Conservation (phyloP, 2,329 filamentous ascomycete species). For the Camptophora hylomeconis region DNA sequence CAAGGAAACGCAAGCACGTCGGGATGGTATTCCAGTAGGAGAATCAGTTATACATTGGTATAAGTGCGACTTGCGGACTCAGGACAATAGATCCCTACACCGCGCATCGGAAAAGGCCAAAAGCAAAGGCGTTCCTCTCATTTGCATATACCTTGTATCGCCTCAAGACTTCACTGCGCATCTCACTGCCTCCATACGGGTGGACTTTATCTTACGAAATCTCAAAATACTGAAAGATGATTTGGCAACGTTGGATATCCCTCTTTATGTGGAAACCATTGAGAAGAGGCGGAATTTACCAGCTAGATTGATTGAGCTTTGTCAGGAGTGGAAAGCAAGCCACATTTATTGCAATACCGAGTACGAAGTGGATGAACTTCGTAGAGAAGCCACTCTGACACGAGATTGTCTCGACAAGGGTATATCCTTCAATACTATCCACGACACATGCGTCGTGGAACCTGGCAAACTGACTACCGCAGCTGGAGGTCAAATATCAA, state of each 20-base stretch:
- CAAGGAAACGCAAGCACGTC: slow-evolving; percentile 42
- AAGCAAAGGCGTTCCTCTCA: slow-evolving; percentile 54
- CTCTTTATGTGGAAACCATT: slow-evolving; percentile 61
- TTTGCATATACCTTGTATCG: slow-evolving; percentile 66
- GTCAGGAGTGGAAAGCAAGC: slow-evolving; percentile 57
- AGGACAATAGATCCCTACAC: slow-evolving; percentile 61
- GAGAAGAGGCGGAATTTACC: slow-evolving; percentile 52
- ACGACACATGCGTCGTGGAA: slow-evolving; percentile 72
- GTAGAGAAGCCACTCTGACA: slow-evolving; percentile 59
- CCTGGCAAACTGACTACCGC: slow-evolving; percentile 52
- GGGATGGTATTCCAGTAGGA: slow-evolving; percentile 40
- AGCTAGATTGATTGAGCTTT: slow-evolving; percentile 48
- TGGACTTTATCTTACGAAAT: slow-evolving; percentile 71
- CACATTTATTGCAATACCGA: slow-evolving; percentile 76
- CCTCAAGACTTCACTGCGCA: slow-evolving; percentile 80
- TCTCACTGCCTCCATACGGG: slow-evolving; percentile 54
- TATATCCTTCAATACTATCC: slow-evolving; percentile 56
- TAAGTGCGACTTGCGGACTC: slow-evolving; percentile 62
- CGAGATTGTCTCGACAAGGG: slow-evolving; percentile 47
- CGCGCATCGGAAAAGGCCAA: slow-evolving; percentile 55
- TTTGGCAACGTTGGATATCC: slow-evolving; percentile 59
- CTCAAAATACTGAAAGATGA: slow-evolving; percentile 53
- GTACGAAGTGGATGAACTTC: slow-evolving; percentile 82
- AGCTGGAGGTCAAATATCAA: slow-evolving; percentile 66
- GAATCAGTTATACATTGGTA: slow-evolving; percentile 78